Conservation (phyloP, 805 yeast genomes). For the Ogataea paraovalis region DNA sequence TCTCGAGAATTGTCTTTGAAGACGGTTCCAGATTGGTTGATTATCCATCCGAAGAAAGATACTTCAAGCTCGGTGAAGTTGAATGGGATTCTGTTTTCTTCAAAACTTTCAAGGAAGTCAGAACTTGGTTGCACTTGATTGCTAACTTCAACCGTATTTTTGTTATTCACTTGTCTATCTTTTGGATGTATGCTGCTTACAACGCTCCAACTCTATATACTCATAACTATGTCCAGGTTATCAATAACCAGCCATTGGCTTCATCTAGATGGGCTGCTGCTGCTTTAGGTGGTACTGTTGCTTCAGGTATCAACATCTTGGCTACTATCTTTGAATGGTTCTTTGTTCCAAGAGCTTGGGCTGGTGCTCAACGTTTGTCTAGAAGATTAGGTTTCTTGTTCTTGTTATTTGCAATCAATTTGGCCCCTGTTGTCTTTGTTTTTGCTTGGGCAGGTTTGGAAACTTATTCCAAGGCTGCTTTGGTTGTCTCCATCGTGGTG, state of each 20-base stretch:
- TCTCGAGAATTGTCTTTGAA: conserved; percentile 82
- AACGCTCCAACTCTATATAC: conserved; percentile 92
- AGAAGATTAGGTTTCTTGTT: conserved; percentile 80
- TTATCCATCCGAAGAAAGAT: conserved; percentile 86
- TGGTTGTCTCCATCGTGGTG: conserved; percentile 75
- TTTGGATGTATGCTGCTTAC: conserved; percentile 94
- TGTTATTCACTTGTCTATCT: conserved; percentile 85
- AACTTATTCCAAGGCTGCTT: conserved; percentile 66
- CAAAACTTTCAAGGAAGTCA: conserved; percentile 91
- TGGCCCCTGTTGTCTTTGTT: conserved; percentile 83
- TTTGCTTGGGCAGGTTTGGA: conserved; percentile 75
- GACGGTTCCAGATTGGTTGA: conserved; percentile 93
- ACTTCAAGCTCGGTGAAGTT: conserved; percentile 83
- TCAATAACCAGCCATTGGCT: conserved; percentile 81
- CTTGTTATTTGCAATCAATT: conserved; percentile 61
- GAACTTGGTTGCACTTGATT: conserved; percentile 95
- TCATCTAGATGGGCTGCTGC: conserved; percentile 91
- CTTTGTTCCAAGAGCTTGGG: conserved; percentile 97
- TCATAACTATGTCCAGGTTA: conserved; percentile 74
- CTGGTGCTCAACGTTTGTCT: conserved; percentile 95
- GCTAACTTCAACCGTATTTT: conserved; percentile 98
- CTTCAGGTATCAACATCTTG: conserved; percentile 70
- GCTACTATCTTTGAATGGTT: conserved; percentile 94
- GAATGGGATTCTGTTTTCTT: conserved; percentile 89
- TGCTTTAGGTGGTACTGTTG: conserved; percentile 90